Evolutionary conservation across 768 basidiomycete species (phyloP), one percentile per base, ranked within the genome.

Genomic region (Cyathus striatus): DNA sequence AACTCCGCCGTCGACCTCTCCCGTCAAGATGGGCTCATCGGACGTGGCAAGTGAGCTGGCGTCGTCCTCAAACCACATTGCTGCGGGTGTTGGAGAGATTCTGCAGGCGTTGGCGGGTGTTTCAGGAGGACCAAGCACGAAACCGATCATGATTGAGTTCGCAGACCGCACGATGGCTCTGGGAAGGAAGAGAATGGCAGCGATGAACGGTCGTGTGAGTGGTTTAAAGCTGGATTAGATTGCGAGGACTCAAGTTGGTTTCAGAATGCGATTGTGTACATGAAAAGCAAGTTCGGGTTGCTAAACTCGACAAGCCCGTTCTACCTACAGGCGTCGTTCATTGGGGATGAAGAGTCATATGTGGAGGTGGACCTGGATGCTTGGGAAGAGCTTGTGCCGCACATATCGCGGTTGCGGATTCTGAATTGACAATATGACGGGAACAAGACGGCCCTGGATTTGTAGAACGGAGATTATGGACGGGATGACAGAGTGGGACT

Each of bases 241-340:
- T 9, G 13, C 35, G 13, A n/a, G n/a, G n/a, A 9, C 13, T 36
- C 9, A 13, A 36, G 20, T 13, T 12, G 40, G 14, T 30, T 21
- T 17, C 24, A 66, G 65, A 60, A 63, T 41, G 63, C 63, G 16
- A 53, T 66, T 32, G 24, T 63, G 38, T 65, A 66, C 38, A 46
- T 66, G 51, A 64, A 63, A 48, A 61, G 60, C 52, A 64, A 65
- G 47, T 64, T 66, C 44, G 63, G 61, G 22, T 47, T 66, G 39
- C 42, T 64, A 43, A 62, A 63, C 46, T 46, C 59, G 24, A 53
- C 60, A 12, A 43, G 54, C 4, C 49, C 62, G 39, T 35, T 62
- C 23, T 59, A 56, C 40, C 33, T 65, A 30, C 52, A 63, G 41
- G 62, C 56, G 5, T 46, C 52, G 41, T 59, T 59, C 47, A 44